Percentiles rank a stretch among this genome's conserved stretches.
Conservation (phyloP, 2,329 filamentous ascomycete species). For the Penicillium aurantiogriseum region DNA sequence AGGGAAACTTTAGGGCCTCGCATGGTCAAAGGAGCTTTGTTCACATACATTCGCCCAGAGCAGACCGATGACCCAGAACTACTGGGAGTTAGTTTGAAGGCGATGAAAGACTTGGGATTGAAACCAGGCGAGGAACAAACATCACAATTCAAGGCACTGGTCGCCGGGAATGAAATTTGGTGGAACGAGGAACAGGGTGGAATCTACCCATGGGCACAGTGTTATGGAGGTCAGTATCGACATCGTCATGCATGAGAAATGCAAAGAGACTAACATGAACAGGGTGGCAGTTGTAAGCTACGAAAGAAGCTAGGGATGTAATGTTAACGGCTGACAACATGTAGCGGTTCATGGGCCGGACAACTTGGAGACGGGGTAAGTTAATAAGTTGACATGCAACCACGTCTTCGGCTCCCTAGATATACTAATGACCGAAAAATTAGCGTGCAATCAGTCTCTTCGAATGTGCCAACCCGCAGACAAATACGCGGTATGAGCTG, state of each 20-base stretch:
- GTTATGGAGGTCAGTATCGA: slow-evolving; percentile 76
- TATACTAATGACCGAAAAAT: slow-evolving; percentile 8
- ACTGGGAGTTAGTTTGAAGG: slow-evolving; percentile 74
- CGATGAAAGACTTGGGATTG: slow-evolving; percentile 79
- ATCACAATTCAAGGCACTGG: slow-evolving; percentile 71
- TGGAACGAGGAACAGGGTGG: slow-evolving; percentile 71
- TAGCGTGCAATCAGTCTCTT: slow-evolving; percentile 86
- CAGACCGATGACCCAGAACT: slow-evolving; percentile 70
- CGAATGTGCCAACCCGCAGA: slow-evolving; percentile 74
- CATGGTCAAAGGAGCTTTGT: slow-evolving; percentile 79
- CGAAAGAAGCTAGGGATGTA: neutral
- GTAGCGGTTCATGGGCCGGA: slow-evolving; percentile 80
- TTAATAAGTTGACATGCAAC: slow-evolving; percentile 16
- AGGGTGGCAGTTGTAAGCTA: slow-evolving; percentile 53
- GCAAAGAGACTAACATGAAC: slow-evolving; percentile 3
- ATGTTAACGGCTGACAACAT: slow-evolving; percentile 40
- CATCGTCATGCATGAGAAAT: slow-evolving; percentile 27
- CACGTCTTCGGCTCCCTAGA: neutral
- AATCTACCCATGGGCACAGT: slow-evolving; percentile 98
- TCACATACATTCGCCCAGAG: slow-evolving; percentile 87
- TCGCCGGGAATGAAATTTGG: slow-evolving; percentile 78
- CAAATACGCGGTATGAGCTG: slow-evolving; percentile 76
- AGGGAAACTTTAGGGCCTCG: slow-evolving; percentile 75
- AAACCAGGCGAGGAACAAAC: slow-evolving; percentile 64
- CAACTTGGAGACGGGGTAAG: slow-evolving; percentile 81